Evolutionary conservation across 2,329 filamentous ascomycete genomes (phyloP), one percentile per base, ranked within the genome.

Genomic region (Venturia effusa): DNA sequence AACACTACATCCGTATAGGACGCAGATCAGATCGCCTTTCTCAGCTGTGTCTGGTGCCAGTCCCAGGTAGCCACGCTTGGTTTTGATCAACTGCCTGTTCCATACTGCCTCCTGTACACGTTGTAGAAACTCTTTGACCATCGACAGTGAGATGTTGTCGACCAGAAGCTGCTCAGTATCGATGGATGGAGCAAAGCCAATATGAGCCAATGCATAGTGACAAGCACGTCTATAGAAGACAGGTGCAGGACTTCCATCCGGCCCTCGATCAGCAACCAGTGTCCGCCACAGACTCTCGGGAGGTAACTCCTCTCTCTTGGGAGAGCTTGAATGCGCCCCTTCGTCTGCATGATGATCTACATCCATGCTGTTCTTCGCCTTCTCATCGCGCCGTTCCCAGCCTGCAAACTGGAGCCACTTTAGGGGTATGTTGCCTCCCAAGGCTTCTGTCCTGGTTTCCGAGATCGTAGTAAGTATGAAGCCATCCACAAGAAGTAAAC

Each of bases 231-330:
- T 45, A 27, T 62, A 62, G 19, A 54, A 62, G 4, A 22, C 10
- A 2, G 61, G 61, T 19, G 61, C 40, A 13, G 15, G 22, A 15
- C 43, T n/a, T 32, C 43, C 43, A 62, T 62, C 54, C 1, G 32
- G 61, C 15, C 43, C 43, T 17, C 61, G 61, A 22, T 62, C 43
- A 6, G 40, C 61, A 15, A 62, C 61, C 24, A 62, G 32, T 3
- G 61, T 62, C 4, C 61, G 61, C 61, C 61, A 62, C 7, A 62
- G 32, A 15, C 17, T 22, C 15, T 62, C 81, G 82, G 32, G 54
- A 4, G 45, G 61, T 17, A 45, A 19, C 11, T 62, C 13, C 4
- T 62, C 41, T 8, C 27, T 22, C 10, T 6, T 27, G 5, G 48
- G 10, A 6, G 22, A 22, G 22, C 24, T 6, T 22, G 45, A 3